phyloP scores from a whole-genome alignment of 1,139 yeast genomes.

The Kodamaea suecica region DNA sequence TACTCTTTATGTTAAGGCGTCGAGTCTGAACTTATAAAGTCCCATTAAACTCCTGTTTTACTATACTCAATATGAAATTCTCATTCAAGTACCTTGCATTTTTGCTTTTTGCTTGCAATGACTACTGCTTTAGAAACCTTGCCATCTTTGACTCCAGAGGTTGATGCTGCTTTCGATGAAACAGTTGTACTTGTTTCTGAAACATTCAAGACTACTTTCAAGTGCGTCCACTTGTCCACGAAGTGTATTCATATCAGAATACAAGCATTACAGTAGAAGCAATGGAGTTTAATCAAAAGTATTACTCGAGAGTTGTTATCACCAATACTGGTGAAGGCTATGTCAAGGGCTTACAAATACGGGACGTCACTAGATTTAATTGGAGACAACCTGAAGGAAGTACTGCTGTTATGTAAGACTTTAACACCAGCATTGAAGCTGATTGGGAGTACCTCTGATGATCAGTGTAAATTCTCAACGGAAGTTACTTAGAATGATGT shows the following conservation, averaged over 20 bases:
- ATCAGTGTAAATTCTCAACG: neutral
- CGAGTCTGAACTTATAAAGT: too few species aligned
- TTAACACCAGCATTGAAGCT: neutral
- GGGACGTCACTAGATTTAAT: constrained; percentile 5
- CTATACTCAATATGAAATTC: neutral
- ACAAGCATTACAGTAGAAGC: constrained; percentile 4
- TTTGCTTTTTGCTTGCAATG: too few species aligned
- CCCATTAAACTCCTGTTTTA: too few species aligned
- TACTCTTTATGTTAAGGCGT: too few species aligned
- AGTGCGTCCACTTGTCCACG: neutral
- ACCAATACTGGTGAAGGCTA: constrained; percentile 5
- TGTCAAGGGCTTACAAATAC: constrained; percentile 4
- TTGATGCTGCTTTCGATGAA: constrained; percentile 6
- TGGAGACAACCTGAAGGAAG: constrained; percentile 3
- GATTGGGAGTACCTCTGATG: constrained; percentile 3
- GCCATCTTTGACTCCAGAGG: constrained; percentile 5
- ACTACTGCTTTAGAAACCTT: too few species aligned
- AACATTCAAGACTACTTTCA: constrained; percentile 4
- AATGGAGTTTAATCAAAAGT: constrained; percentile 5
- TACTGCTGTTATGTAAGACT: constrained; percentile 1
- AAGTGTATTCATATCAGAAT: constrained; percentile 4
- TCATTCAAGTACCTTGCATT: neutral
- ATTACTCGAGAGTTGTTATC: constrained; percentile 7
- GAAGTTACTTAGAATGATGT: constrained; percentile 2
- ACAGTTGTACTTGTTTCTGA: constrained; percentile 2